phyloP scores from a whole-genome alignment of 2,329 filamentous ascomycete genomes.

The Arthroderma uncinatum region DNA sequence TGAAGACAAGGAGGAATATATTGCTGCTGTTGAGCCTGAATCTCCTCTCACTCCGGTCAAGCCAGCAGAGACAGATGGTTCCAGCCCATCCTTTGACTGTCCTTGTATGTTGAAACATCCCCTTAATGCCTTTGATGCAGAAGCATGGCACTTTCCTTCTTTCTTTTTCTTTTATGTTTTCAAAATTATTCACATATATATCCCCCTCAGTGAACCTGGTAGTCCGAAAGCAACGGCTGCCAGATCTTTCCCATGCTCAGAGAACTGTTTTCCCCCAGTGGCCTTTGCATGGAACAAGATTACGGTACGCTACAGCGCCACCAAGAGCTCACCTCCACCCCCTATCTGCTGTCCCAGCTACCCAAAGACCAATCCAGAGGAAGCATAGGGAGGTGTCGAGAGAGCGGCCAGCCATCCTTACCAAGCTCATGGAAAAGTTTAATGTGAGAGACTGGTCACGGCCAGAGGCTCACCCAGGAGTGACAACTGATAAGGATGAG shows the following conservation, averaged over 20 bases:
- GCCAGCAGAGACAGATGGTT: background rate
- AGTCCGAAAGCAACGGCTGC: background rate
- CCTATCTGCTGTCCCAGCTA: background rate
- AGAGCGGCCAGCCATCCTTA: slow-evolving; percentile 8
- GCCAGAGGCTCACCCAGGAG: background rate
- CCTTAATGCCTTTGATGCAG: background rate
- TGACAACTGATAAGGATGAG: background rate
- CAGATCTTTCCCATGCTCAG: background rate
- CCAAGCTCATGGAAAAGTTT: slow-evolving; percentile 10
- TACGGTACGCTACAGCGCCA: background rate
- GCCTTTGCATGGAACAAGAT: slow-evolving; percentile 1
- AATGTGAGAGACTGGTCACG: slow-evolving; percentile 6
- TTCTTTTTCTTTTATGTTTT: too few relatives aligned
- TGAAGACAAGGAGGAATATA: background rate
- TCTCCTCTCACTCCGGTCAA: background rate
- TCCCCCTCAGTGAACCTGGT: background rate
- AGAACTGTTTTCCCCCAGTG: background rate
- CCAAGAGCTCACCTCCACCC: background rate
- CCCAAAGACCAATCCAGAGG: background rate
- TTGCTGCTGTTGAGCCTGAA: background rate
- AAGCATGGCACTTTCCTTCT: background rate
- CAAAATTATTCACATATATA: background rate
- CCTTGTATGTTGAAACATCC: background rate
- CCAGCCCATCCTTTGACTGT: background rate
- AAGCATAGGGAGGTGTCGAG: background rate